These are phyloP conservation scores for Halenospora varia DNA, from an alignment of 495 filamentous ascomycete genomes.

Conservation along the genomic window DNA sequence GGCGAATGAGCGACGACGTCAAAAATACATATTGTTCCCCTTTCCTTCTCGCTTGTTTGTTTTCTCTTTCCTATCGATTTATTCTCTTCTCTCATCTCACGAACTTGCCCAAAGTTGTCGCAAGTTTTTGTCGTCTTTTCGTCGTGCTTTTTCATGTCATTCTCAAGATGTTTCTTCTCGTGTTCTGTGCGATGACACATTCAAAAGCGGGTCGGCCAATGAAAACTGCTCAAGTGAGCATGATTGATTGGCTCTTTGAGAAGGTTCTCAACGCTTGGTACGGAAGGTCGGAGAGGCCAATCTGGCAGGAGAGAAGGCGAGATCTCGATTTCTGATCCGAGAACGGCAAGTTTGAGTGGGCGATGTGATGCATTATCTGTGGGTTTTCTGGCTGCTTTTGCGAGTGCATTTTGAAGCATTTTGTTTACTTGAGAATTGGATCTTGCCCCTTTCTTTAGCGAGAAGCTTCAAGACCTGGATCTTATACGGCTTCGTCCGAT, in stretches of 20 bases:
- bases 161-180: background rate
- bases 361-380: background rate
- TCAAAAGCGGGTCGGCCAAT: slow-evolving; percentile 3
- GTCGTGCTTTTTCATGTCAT: slow-evolving; percentile 3
- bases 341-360: background rate
- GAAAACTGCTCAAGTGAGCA: slow-evolving; percentile 1
- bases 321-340: background rate
- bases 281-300: background rate
- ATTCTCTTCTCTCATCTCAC: background rate
- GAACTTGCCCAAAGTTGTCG: slow-evolving; percentile 5
- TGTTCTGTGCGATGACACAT: slow-evolving; percentile 7
- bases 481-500: too few relatives aligned
- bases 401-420: background rate
- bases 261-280: background rate
- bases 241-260: too few relatives aligned
- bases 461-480: too few relatives aligned
- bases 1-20: background rate
- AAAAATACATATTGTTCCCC: background rate
- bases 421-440: background rate
- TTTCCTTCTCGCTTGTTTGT: slow-evolving; percentile 3
- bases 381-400: background rate
- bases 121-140: slow-evolving; percentile 14
- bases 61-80: background rate
- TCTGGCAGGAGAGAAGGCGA: background rate
- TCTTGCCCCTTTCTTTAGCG: background rate